Evolutionary conservation across 108 stramenopile species (phyloP), one percentile per base, ranked within the genome.

Genomic region (Nannochloropsis salina): DNA sequence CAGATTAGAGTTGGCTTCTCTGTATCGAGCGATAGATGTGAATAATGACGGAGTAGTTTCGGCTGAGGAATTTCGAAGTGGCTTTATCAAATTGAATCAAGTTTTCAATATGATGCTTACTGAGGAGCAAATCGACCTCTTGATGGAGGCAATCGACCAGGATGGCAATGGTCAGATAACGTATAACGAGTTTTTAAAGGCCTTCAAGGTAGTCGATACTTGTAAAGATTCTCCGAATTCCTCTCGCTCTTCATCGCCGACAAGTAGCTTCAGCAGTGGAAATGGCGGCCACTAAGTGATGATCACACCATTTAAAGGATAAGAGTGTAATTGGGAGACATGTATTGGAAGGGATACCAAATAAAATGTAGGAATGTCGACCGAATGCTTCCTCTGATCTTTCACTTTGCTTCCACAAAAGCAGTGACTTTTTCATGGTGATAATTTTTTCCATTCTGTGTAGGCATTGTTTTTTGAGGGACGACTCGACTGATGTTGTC

Each of bases 101-200:
- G 88, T 89, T 44, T 88, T 89, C n/a, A 84, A 82, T 18, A 86
- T 80, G 40, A 88, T 90, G 9, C 45, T 92, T 9, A 90, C 92
- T 6, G 86, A 90, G 80, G 86, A 42, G 44, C 90, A 91, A 44
- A 91, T 91, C 31, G 88, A 89, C 44, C 83, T 83, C 20, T 45
- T 92, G 86, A 90, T 92, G 89, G 43, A 80, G 4, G 45, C 83
- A 42, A 89, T 92, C 1, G 92, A 92, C 82, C 79, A 84, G 43
- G 90, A 92, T 84, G 90, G 90, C 31, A 89, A 91, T 61, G 92
- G 92, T 5, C 82, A 41, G 15, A 51, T 92, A 61, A 45, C 85
- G 44, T 92, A 91, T 83, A 80, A 85, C 31, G 92, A 92, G 86
- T 92, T 92, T 84, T 83, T 92, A 3, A 79, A 83, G 0, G 92